Conservation (phyloP, 2,329 filamentous ascomycete genomes). For the Colletotrichum musicola region DNA sequence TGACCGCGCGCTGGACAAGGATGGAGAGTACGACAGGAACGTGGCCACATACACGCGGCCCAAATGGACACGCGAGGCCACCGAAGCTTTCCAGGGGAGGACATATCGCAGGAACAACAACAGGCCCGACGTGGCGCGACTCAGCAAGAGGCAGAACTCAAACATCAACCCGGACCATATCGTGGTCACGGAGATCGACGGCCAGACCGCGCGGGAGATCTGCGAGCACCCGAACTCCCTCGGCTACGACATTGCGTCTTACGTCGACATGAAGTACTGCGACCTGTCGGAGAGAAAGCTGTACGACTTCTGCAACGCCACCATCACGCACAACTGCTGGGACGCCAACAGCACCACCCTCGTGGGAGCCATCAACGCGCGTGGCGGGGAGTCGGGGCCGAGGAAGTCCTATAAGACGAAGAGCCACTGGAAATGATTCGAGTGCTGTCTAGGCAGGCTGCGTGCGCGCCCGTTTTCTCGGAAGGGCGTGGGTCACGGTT, state of each 20-base stretch:
- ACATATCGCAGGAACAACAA: not conserved
- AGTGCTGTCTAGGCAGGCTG: not conserved
- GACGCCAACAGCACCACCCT: constrained; percentile 14
- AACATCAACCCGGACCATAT: constrained; percentile 23
- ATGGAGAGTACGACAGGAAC: constrained; percentile 33
- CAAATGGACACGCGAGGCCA: not conserved
- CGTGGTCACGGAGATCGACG: constrained; percentile 14
- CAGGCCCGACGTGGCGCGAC: not conserved
- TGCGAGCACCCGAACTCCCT: constrained; percentile 17
- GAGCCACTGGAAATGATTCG: constrained; percentile 20
- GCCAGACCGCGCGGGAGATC: constrained; percentile 20
- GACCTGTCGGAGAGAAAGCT: constrained; percentile 5
- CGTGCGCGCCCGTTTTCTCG: not conserved
- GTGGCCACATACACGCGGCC: constrained; percentile 28
- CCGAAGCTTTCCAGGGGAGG: not conserved
- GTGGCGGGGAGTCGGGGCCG: not conserved
- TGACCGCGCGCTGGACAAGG: constrained; percentile 36
- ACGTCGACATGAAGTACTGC: constrained; percentile 27
- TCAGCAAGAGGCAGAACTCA: constrained; percentile 1
- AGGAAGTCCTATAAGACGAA: constrained; percentile 1
- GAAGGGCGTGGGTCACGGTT: not conserved
- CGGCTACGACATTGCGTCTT: constrained; percentile 27
- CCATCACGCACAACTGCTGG: constrained; percentile 11
- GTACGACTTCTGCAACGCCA: constrained; percentile 10
- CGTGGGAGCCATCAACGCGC: constrained; percentile 2